Base-by-base conservation (phyloP, 2,329 filamentous ascomycete species). In the Neopestalotiopsis sp. region DNA sequence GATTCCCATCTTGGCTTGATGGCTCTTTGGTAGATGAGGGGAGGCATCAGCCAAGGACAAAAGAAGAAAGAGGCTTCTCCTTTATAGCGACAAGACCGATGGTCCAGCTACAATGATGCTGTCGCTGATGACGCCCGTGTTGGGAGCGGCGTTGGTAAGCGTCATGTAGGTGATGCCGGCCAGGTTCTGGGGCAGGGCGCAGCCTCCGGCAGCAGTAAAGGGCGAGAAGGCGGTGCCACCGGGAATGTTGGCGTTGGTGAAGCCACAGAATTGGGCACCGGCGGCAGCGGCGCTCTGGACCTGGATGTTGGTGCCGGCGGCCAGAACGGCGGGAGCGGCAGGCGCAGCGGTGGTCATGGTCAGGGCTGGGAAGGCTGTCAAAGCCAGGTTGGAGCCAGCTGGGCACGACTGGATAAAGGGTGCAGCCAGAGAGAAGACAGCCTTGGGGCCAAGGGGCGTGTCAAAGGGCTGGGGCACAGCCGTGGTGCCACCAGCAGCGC, bases 331-430 rank as follows among this genome's bases (percentile, higher is more conserved):
- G 9, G 82, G 80, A 2, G 78, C 77, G 38, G 80, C 81, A 10
- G 80, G 76, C 14, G 83, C 79, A 12, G 83, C 81, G 52, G 78
- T 77, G n/a, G 84, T 81, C 81, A 90, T 84, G 70, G 84, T 82
- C 60, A 91, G 79, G 4, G 83, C 76, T 65, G 91, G 89, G 89
- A 93, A 88, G 71, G 90, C 82, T 69, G 84, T 86, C 77, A 93
- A 84, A 76, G 86, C 84, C 63, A 92, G 83, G 81, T 90, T 89
- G 76, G 87, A 88, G 73, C 88, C 90, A 34, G 85, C 80, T 17
- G 92, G 92, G 83, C 92, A 94, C 38, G 88, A 89, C 68, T 81
- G 78, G 83, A 94, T 94, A 84, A 94, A 94, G 59, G 88, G 87
- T 1, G 91, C 89, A 58, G 91, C 92, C 67, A 94, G 86, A 49